These are phyloP conservation scores for Monoraphidium neglectum DNA, from an alignment of 139 green algal species.

Conservation along the genomic window DNA sequence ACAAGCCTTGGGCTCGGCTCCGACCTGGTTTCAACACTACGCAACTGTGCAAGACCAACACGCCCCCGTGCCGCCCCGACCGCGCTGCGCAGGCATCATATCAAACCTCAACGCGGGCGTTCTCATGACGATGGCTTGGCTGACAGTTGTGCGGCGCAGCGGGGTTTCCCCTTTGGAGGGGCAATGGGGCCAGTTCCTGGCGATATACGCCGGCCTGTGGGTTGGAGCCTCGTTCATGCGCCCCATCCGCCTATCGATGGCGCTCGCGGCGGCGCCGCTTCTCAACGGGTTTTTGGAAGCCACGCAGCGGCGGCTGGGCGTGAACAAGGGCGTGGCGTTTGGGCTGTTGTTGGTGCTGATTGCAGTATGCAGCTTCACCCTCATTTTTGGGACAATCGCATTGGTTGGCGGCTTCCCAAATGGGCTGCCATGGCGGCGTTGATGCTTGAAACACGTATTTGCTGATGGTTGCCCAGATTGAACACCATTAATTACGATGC, in stretches of 20 bases:
- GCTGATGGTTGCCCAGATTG: no score
- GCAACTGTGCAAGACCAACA: no score
- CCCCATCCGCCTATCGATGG: constrained; percentile 44
- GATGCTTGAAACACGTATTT: neutral
- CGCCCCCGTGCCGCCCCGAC: no score
- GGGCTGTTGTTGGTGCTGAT: constrained; percentile 46
- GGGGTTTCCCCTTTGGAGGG: constrained; percentile 41
- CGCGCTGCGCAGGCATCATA: constrained; percentile 43
- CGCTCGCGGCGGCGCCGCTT: constrained; percentile 42
- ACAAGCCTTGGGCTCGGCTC: no score
- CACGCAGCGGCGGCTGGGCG: neutral
- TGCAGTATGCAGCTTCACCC: constrained; percentile 26
- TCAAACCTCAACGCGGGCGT: constrained; percentile 54
- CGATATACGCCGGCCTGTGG: constrained; percentile 46
- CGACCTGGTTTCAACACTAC: no score
- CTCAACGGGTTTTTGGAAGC: constrained; percentile 28
- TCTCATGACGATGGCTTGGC: constrained; percentile 48
- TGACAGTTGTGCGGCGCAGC: constrained; percentile 42
- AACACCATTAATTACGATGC: no score
- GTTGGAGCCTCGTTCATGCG: constrained; percentile 38
- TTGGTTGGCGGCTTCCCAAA: constrained; percentile 45
- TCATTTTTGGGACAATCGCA: constrained; percentile 16
- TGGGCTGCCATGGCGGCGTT: constrained; percentile 27
- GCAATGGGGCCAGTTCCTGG: constrained; percentile 36
- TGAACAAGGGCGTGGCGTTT: constrained; percentile 42